phyloP scores from a whole-genome alignment of 2,329 filamentous ascomycete species.

The Diaporthe ampelina region DNA sequence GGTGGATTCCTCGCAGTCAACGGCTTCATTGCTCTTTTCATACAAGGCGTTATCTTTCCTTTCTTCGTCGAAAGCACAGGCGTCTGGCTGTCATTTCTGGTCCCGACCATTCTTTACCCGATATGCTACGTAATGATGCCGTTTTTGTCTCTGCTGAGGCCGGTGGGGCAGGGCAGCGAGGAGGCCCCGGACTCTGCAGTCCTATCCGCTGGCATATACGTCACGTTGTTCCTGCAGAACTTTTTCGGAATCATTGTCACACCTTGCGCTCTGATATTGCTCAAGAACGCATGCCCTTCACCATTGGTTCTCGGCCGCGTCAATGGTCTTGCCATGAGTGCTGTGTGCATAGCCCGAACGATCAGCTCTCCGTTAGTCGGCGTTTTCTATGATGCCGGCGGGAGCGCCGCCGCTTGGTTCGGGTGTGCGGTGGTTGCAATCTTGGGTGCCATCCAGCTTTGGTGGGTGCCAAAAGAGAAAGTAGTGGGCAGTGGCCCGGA shows the following conservation, averaged over 20 bases:
- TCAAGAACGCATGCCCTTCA: conserved; percentile 79
- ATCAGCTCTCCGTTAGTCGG: conserved; percentile 78
- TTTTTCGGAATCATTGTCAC: conserved; percentile 78
- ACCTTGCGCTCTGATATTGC: conserved; percentile 77
- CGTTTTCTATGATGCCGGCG: conserved; percentile 74
- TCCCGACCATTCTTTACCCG: conserved; percentile 76
- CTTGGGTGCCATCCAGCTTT: conserved; percentile 35
- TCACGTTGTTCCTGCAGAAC: conserved; percentile 75
- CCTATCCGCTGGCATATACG: conserved; percentile 74
- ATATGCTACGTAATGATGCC: conserved; percentile 78
- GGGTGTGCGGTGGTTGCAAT: conserved; percentile 34
- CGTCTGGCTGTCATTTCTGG: conserved; percentile 75
- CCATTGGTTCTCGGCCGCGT: conserved; percentile 75
- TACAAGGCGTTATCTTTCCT: conserved; percentile 73
- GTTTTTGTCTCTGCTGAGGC: conserved; percentile 73
- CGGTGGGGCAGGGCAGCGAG: background rate
- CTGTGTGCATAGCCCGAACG: conserved; percentile 79
- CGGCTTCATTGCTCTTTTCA: conserved; percentile 76
- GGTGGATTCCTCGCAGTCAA: conserved; percentile 79
- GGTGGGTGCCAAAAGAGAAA: conserved; percentile 38
- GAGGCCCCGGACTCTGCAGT: conserved; percentile 45
- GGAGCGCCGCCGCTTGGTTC: conserved; percentile 56
- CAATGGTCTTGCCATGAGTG: conserved; percentile 80
- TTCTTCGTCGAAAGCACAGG: conserved; percentile 66
- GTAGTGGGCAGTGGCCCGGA: conserved; percentile 3